Evolutionary conservation across 2,329 filamentous ascomycete species (phyloP).

Genomic region (Fusarium scirpi): DNA sequence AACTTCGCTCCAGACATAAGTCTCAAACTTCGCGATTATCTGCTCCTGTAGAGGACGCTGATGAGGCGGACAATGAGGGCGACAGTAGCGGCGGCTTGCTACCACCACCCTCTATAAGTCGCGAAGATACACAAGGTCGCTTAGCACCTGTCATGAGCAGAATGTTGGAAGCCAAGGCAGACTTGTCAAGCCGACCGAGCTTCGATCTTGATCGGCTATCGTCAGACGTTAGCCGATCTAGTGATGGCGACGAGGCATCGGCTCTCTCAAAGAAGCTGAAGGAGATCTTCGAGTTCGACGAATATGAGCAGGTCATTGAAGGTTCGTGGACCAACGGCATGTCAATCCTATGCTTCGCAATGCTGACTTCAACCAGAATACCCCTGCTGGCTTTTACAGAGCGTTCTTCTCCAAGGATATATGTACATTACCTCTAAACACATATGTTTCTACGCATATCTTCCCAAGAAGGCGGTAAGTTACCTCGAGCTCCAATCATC

Average conservation of each 20-base stretch:
- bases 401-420: constrained; percentile 90
- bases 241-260: constrained; percentile 59
- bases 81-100: constrained; percentile 40
- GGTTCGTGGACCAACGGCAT: constrained; percentile 59
- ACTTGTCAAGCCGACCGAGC: constrained; percentile 69
- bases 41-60: constrained; percentile 52
- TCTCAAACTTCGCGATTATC: constrained; percentile 57
- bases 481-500: not conserved
- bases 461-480: constrained; percentile 89
- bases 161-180: constrained; percentile 78
- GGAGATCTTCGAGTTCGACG: constrained; percentile 87
- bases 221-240: constrained; percentile 53
- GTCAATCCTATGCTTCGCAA: not conserved
- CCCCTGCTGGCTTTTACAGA: constrained; percentile 92
- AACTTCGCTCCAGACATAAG: constrained; percentile 58
- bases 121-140: constrained; percentile 57
- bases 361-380: constrained; percentile 71
- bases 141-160: constrained; percentile 80
- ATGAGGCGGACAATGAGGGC: constrained; percentile 46
- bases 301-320: constrained; percentile 85
- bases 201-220: constrained; percentile 65
- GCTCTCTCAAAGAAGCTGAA: constrained; percentile 78
- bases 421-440: constrained; percentile 95
- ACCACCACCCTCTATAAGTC: constrained; percentile 41
- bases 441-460: constrained; percentile 96